Evolutionary conservation across 495 filamentous ascomycete species (phyloP), one percentile per base, ranked within the genome.

Genomic region (Friedmanniomyces simplex): DNA sequence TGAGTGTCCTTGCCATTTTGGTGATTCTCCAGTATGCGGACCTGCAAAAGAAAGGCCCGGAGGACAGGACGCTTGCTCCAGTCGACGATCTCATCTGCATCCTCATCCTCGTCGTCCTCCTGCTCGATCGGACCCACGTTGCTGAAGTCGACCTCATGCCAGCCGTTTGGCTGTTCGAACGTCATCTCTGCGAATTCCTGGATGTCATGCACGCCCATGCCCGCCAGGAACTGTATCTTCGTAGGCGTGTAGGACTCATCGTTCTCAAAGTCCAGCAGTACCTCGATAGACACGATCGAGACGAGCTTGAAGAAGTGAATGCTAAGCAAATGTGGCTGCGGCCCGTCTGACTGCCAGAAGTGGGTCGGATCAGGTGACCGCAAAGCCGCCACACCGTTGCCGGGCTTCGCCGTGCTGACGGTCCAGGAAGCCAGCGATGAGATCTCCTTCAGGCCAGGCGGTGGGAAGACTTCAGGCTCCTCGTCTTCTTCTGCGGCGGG

Each of bases 1-100:
- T 98, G 93, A 2, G 93, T 98, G 69, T 98, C 93, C 68, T 98
- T 98, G 54, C 93, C 93, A 70, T 98, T 98, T 75, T 98, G 93
- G 72, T 98, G 93, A 64, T 98, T 98, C 73, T 96, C 94, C 55
- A 88, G 78, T 60, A 98, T 79, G 50, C 81, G 80, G 51, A 97
- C 82, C 69, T 96, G 89, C 13, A 96, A 76, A 45, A 97, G 79
- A 73, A 86, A 94, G 36, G 85, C 88, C 59, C 88, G 81, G 28
- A 96, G 79, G 7, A 88, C 86, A 10, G 69, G 68, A 55, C 52
- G 66, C 59, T 46, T 67, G 57, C 48, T 66, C 59, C 48, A 66
- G 57, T 50, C 62, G n/a, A 22, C 46, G 26, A 36, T 57, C 8
- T 43, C 66, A 58, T 66, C 60, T 39, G 6, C 46, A 59, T 57